Percentiles rank a stretch among this genome's conserved stretches.
Conservation (phyloP, 2,329 filamentous ascomycete genomes). For the Sporothrix variecibatus region DNA sequence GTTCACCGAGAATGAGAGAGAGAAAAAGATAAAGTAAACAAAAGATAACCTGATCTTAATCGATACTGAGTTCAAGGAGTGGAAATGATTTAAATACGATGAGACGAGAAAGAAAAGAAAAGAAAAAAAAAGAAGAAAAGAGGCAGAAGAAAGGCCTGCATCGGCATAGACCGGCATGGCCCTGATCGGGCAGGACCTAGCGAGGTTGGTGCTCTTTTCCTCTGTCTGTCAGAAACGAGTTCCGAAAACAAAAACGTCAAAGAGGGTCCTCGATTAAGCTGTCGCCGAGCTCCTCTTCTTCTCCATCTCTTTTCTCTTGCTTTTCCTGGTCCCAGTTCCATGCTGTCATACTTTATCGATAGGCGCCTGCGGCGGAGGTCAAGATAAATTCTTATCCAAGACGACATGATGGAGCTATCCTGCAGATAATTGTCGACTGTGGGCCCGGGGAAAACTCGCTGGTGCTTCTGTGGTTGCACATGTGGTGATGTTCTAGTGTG, state of each 20-base stretch:
- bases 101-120: neutral
- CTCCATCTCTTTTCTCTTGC: neutral
- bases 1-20: no score
- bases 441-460: constrained; percentile 11
- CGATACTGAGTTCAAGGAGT: neutral
- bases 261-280: neutral
- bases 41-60: neutral
- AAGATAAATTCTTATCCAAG: no score
- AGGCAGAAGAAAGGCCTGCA: neutral
- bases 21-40: neutral
- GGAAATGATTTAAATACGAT: neutral
- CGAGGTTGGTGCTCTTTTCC: neutral
- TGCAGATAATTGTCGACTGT: neutral
- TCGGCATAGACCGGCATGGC: neutral
- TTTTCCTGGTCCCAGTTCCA: neutral
- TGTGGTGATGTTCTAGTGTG: neutral
- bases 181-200: neutral
- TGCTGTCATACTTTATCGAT: neutral
- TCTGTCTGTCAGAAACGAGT: no score
- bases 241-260: neutral
- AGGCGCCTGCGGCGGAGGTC: neutral
- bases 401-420: neutral
- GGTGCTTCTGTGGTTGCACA: neutral
- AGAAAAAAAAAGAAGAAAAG: neutral
- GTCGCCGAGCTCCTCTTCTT: neutral